Conservation (phyloP, 1,284 basidiomycete genomes). For the Sanghuangporus weigelae region DNA sequence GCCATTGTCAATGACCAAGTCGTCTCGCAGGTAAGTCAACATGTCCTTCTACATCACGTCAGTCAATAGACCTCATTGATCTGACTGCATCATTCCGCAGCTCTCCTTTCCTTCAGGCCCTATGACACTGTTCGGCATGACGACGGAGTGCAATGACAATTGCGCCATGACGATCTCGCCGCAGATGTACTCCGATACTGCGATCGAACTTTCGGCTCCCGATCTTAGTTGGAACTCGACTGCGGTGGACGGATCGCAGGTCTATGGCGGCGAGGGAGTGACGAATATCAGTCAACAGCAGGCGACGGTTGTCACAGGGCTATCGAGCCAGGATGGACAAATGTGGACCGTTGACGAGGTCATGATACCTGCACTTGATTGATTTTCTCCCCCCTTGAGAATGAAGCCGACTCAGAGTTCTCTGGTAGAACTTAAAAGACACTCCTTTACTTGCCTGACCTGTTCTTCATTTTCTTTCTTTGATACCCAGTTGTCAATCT, state of each 20-base stretch:
- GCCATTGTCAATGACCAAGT: conserved; percentile 3
- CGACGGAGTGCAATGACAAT: conserved; percentile 15
- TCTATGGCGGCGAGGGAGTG: conserved; percentile 13
- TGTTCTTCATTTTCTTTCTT: background rate
- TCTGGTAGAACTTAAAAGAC: background rate
- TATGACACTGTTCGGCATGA: conserved; percentile 18
- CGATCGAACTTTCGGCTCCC: conserved; percentile 11
- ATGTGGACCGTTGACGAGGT: conserved; percentile 11
- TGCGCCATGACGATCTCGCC: conserved; percentile 11
- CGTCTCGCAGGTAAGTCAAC: conserved; percentile 10
- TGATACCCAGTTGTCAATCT: too few species aligned
- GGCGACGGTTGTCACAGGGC: conserved; percentile 7
- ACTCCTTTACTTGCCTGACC: background rate
- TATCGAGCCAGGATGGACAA: conserved; percentile 10
- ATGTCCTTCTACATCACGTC: background rate
- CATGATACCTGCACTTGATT: conserved; percentile 7
- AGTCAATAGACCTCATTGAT: background rate
- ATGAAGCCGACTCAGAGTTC: background rate
- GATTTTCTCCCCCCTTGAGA: background rate
- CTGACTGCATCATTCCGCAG: background rate
- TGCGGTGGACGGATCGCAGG: conserved; percentile 4
- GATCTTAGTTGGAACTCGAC: conserved; percentile 9
- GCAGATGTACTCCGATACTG: conserved; percentile 18
- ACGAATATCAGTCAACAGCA: background rate
- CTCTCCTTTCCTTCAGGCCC: conserved; percentile 12